Evolutionary conservation across 2,329 filamentous ascomycete genomes (phyloP).

Genomic region (Colletotrichum cuscutae): DNA sequence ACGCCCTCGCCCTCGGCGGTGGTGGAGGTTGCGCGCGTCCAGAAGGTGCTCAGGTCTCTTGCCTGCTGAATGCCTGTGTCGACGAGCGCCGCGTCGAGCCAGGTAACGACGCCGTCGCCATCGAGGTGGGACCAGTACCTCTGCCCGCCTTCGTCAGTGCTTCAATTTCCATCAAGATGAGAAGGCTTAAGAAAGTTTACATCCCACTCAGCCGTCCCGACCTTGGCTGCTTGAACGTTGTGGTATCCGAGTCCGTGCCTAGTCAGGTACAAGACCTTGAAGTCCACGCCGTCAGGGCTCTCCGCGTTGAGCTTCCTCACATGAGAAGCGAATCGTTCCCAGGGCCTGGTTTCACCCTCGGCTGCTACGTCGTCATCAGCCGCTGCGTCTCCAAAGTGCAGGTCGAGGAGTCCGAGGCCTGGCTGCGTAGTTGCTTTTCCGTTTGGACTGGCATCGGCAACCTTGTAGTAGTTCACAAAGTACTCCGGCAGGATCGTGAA

Average conservation of each 20-base stretch:
- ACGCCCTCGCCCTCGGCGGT: no score
- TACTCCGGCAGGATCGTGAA: constrained; percentile 24
- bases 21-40: constrained; percentile 49
- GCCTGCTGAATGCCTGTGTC: constrained; percentile 64
- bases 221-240: constrained; percentile 62
- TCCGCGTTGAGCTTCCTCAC: constrained; percentile 57
- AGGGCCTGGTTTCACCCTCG: constrained; percentile 52
- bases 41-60: constrained; percentile 60
- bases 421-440: constrained; percentile 52
- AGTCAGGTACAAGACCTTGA: constrained; percentile 65
- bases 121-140: constrained; percentile 51
- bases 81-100: constrained; percentile 61
- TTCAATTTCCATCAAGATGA: neutral
- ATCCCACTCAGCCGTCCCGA: constrained; percentile 68
- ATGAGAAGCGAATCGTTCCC: constrained; percentile 61
- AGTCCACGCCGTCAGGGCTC: constrained; percentile 54
- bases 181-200: constrained; percentile 39
- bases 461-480: constrained; percentile 14
- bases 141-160: constrained; percentile 32
- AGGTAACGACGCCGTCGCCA: constrained; percentile 49
- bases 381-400: constrained; percentile 48
- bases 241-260: constrained; percentile 66
- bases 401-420: constrained; percentile 65
- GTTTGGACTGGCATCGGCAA: constrained; percentile 39
- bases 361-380: neutral